Evolutionary conservation across 805 yeast genomes (phyloP), one percentile per base, ranked within the genome.

Genomic region (Yarrowia sp.): DNA sequence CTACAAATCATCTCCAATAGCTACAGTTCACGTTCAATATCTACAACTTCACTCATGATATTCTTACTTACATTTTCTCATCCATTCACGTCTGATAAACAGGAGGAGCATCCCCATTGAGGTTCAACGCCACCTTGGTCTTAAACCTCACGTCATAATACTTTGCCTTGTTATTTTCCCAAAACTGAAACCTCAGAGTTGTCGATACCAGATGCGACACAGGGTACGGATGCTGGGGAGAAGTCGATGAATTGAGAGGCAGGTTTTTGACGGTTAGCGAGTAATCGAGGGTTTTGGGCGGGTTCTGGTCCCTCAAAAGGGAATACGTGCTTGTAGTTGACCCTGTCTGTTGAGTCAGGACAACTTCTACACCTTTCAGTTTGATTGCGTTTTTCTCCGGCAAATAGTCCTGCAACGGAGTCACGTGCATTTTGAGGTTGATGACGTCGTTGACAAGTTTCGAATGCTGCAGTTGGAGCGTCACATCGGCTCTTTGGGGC

Each of bases 371-470:
- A 3, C 65, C 45, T 3, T 8, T 35, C 14, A 59, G 35, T 19
- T 59, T 59, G 32, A 45, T 45, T 19, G 65, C 48, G 42, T 45
- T 35, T 35, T 59, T 45, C 19, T 42, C 63, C 4, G 63, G 46
- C 22, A 59, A 16, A 14, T 43, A 59, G 14, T 59, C 64, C 26
- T 56, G 49, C 2, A 56, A 49, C 2, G 49, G 64, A 1, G 48
- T 59, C 15, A 59, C 65, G 19, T 59, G 45, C 42, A 59, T 38
- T 8, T 19, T 43, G 35, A 59, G 42, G 15, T 59, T 59, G 52
- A 59, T 59, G 42, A 59, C 43, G n/a, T 59, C 52, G 42, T 59
- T 59, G 52, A 43, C 52, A 14, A 59, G 52, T n/a, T 59, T 59
- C 16, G 65, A 59, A 19, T 59, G 65, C 26, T 43, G 45, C n/a